Evolutionary conservation across 2,329 filamentous ascomycete genomes (phyloP), one percentile per base, ranked within the genome.

Genomic region (Stagonosporopsis rhizophila): DNA sequence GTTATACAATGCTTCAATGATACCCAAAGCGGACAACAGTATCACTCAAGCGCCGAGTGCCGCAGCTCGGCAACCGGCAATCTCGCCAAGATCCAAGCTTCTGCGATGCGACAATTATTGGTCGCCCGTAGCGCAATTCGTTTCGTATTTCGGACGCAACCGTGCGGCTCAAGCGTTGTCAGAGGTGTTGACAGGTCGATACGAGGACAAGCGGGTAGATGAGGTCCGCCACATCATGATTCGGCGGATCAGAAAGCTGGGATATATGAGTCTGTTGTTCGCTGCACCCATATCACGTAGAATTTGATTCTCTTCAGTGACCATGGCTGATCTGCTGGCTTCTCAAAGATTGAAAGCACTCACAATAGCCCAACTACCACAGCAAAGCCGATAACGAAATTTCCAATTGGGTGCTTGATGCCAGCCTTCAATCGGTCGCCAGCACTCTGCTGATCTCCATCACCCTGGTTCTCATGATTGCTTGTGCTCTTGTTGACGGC

Each of bases 321-420:
- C 45, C 23, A 37, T 23, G n/a, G 25, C 60, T 64, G 47, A 63
- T 59, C 34, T 59, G 49, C 50, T 47, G 35, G 57, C 47, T 59
- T 23, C 38, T 30, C 39, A 23, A 49, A 30, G 11, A 20, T 46
- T 34, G 15, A 50, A 46, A 48, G 39, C 27, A 56, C 66, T 69
- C 66, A 69, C 66, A 68, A 69, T 55, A 68, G 25, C 46, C 30
- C 53, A 35, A 63, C 56, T 3, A 65, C 30, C 17, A 61, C 59
- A 19, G 48, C 48, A 7, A 67, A 53, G 11, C 66, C 59, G 22
- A 66, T 23, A 27, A 69, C 47, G 40, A 69, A 66, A 44, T 68
- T 69, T 6, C 55, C 65, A 35, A 69, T 45, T 2, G 66, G 65
- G 20, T 69, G 66, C 22, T 58, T 53, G 22, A 69, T 66, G 44